Evolutionary conservation across 2,329 filamentous ascomycete species (phyloP).

Genomic region (Dothiorella sarmentorum): DNA sequence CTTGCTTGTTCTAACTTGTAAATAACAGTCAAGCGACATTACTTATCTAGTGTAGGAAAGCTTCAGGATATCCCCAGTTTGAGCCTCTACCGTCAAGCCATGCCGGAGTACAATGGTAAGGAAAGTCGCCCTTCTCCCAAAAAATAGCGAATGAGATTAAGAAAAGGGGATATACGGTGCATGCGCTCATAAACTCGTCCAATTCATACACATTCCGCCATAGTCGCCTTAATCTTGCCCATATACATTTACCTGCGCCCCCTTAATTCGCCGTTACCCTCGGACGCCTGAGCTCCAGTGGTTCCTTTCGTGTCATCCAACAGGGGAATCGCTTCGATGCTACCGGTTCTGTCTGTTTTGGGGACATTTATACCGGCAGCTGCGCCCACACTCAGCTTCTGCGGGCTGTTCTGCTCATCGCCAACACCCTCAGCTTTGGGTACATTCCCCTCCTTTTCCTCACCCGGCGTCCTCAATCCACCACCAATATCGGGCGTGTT

Average conservation of each 20-base stretch:
- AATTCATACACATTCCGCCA: background rate
- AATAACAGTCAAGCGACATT: background rate
- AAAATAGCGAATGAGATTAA: background rate
- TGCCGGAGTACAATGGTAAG: background rate
- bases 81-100: too few relatives aligned
- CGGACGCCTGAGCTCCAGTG: constrained; percentile 19
- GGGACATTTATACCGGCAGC: constrained; percentile 7
- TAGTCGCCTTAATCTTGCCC: background rate
- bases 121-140: background rate
- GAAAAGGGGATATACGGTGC: background rate
- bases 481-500: constrained; percentile 13
- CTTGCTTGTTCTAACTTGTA: too few relatives aligned
- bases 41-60: background rate
- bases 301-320: constrained; percentile 46
- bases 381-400: constrained; percentile 13
- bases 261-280: constrained; percentile 12
- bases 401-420: constrained; percentile 5
- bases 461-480: constrained; percentile 6
- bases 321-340: constrained; percentile 57
- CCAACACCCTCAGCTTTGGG: constrained; percentile 2
- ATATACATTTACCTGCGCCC: constrained; percentile 16
- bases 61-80: background rate
- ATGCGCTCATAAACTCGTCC: constrained; percentile 2
- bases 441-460: background rate
- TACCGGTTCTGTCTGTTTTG: constrained; percentile 20